Evolutionary conservation across 73 alveolate species (phyloP).

Genomic region (Tetrahymena malaccensis): DNA sequence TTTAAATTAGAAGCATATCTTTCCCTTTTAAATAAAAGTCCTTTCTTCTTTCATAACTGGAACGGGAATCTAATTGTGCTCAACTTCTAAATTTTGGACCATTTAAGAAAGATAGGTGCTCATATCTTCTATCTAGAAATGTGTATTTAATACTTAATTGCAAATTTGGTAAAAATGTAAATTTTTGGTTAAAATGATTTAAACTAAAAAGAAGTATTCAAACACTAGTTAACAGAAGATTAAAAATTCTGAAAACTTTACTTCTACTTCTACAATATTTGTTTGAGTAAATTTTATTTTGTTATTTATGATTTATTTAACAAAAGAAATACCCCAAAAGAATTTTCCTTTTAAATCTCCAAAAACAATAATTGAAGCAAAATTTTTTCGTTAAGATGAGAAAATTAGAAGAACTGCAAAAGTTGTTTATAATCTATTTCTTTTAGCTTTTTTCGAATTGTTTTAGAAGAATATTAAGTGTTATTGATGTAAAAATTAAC

Average conservation of each 20-base stretch:
- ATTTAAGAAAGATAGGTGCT: not conserved
- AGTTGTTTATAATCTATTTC: not conserved
- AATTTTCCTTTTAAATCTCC: not conserved
- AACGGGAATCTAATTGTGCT: not conserved
- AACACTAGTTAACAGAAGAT: not conserved
- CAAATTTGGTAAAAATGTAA: not conserved
- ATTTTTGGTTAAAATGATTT: no score
- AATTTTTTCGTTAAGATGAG: not conserved
- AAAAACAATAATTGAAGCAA: no score
- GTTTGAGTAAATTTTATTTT: not conserved
- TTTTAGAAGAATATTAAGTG: not conserved
- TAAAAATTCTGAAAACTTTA: not conserved
- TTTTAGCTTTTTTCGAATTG: not conserved
- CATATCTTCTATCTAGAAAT: not conserved
- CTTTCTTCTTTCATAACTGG: not conserved
- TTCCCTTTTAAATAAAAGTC: not conserved
- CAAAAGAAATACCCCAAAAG: not conserved
- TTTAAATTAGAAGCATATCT: not conserved
- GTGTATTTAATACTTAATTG: not conserved
- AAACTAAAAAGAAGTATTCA: not conserved
- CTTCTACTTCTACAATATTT: not conserved
- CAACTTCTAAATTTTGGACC: not conserved
- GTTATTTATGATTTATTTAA: not conserved
- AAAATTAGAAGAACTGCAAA: not conserved
- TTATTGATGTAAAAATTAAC: not conserved